phyloP scores from a whole-genome alignment of 345 rosid genomes.

The Viola odorata region DNA sequence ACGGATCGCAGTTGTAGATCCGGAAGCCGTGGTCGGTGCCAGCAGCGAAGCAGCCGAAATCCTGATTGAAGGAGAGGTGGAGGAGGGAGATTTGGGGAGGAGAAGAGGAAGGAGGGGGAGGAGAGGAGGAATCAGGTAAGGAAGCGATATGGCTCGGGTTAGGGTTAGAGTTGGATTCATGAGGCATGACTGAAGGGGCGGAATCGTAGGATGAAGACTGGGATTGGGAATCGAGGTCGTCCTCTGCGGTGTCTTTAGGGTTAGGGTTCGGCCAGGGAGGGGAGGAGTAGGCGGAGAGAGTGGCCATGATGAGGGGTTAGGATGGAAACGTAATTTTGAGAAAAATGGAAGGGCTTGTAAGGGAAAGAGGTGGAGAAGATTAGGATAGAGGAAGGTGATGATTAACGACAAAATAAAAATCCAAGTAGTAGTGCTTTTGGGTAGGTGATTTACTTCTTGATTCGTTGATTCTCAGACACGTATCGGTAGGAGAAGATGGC shows the following conservation, averaged over 20 bases:
- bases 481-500: neutral
- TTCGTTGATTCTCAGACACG: conserved; percentile 6
- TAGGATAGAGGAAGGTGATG: neutral
- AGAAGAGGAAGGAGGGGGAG: conserved; percentile 16
- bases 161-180: conserved; percentile 15
- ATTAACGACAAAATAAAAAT: no score
- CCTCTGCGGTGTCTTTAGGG: conserved; percentile 17
- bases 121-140: conserved; percentile 5
- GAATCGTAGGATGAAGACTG: conserved; percentile 43
- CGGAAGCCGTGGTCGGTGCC: conserved; percentile 93
- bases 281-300: conserved; percentile 60
- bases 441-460: neutral
- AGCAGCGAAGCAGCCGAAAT: conserved; percentile 77
- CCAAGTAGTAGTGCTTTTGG: neutral
- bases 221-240: conserved; percentile 15
- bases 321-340: no score
- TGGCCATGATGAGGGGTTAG: conserved; percentile 38
- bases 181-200: conserved; percentile 39
- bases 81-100: conserved; percentile 38
- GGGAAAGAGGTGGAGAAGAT: no score
- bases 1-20: conserved; percentile 84
- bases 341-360: no score
- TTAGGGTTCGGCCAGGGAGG: conserved; percentile 44
- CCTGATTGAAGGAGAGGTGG: conserved; percentile 82
- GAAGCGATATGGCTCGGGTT: conserved; percentile 18